Base-by-base conservation (phyloP, 2,329 filamentous ascomycete species). In the Microcyclospora tardicrescens region DNA sequence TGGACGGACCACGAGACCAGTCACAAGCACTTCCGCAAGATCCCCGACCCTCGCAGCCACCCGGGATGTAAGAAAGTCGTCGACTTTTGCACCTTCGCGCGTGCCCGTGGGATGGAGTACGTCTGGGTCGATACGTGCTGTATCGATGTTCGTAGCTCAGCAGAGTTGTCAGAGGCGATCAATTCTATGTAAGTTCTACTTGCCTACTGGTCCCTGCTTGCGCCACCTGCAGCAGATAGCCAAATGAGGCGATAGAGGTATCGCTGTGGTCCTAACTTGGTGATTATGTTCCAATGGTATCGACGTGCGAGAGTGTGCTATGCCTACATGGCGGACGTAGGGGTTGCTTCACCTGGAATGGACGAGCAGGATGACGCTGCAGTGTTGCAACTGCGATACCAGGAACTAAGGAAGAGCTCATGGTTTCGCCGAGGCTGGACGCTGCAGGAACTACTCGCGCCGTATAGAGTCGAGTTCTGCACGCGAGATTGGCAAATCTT, bases 111-210 rank as follows among this genome's bases (percentile, higher is more conserved):
- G 10, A 34, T 50, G 15, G 10, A 41, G 3, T 44, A 49, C 33
- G 38, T 44, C 37, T 52, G 48, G 49, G 34, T 49, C 3, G 49
- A 52, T 33, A 50, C 48, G 10, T 50, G 46, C 36, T 50, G 49
- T 38, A 50, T 51, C 31, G 19, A 24, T 8, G 19, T 24, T 4
- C 36, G 36, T 10, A 44, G 36, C 24, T 19, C 28, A 24, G 32
- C 47, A 12, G 47, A 50, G 36, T 33, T 50, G 16, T 36, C 37
- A 3, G 35, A 43, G 29, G 39, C 46, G 8, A 39, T 50, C 33
- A 49, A 38, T 14, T 48, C 45, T 4, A 51, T 51, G 48, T 51
- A 35, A 24, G 19, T 24, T 8, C 8, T 24, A 8, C 19, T 8
- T 24, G 19, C 19, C 19, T 24, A 24, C 4, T 4, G 19, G 19